Evolutionary conservation across 352 stramenopile genomes (phyloP).

Genomic region (Pythium guiyangense): DNA sequence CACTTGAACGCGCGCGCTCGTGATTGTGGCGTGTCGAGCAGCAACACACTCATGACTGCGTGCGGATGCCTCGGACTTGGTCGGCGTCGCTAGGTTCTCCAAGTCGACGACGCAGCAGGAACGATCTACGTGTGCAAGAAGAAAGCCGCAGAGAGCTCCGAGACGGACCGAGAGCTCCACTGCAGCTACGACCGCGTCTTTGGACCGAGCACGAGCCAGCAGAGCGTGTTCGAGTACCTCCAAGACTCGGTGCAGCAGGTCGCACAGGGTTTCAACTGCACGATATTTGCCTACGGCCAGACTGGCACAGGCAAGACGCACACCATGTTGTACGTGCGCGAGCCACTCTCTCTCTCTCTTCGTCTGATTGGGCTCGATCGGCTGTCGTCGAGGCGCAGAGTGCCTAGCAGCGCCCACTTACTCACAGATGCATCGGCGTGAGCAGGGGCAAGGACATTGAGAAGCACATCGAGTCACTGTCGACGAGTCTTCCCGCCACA

Average conservation of each 20-base stretch:
- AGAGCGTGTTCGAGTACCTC: constrained; percentile 72
- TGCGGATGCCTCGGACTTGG: background rate
- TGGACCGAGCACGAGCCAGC: constrained; percentile 42
- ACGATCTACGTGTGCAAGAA: constrained; percentile 55
- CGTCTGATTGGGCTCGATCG: too few relatives aligned
- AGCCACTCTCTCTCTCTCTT: background rate
- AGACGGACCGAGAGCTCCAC: constrained; percentile 41
- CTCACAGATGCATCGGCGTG: background rate
- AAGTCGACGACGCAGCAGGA: constrained; percentile 24
- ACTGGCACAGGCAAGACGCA: constrained; percentile 90
- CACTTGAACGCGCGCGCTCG: too few relatives aligned
- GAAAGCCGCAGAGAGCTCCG: constrained; percentile 28
- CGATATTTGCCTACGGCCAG: constrained; percentile 90
- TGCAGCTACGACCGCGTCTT: constrained; percentile 81
- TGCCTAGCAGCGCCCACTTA: background rate
- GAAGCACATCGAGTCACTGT: constrained; percentile 23
- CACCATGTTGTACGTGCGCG: constrained; percentile 70
- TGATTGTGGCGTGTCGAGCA: too few relatives aligned
- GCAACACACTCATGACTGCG: background rate
- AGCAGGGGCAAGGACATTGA: constrained; percentile 54
- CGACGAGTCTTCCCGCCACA: background rate
- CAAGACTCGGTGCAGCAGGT: constrained; percentile 71
- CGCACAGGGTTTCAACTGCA: constrained; percentile 87
- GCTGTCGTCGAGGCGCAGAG: too few relatives aligned
- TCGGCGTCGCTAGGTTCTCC: constrained; percentile 11